Evolutionary conservation across 768 basidiomycete species (phyloP).

Genomic region (Gymnopilus dilepis): DNA sequence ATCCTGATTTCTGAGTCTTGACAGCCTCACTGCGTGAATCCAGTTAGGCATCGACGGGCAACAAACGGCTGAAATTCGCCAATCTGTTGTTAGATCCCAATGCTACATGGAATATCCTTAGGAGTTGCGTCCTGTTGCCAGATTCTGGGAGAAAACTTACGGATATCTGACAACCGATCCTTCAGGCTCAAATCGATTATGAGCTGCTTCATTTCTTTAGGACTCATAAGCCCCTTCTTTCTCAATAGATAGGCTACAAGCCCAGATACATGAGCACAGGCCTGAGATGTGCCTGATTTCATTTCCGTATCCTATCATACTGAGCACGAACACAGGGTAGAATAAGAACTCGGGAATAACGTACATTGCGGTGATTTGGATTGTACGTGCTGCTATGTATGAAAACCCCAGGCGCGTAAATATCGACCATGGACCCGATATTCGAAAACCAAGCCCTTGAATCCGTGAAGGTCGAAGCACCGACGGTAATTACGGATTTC

Average conservation of each 20-base stretch:
- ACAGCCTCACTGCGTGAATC: no score
- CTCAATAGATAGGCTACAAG: conserved; percentile 39
- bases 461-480: conserved; percentile 37
- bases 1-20: no score
- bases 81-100: background rate
- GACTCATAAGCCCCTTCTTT: conserved; percentile 33
- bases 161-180: conserved; percentile 31
- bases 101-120: background rate
- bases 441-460: conserved; percentile 38
- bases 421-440: conserved; percentile 38
- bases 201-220: conserved; percentile 29
- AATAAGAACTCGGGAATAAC: background rate
- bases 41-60: no score
- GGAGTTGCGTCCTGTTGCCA: no score
- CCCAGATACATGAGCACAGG: conserved; percentile 44
- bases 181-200: conserved; percentile 31
- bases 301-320: conserved; percentile 27
- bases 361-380: background rate
- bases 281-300: conserved; percentile 37
- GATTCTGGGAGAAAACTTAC: conserved; percentile 17
- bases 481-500: conserved; percentile 39
- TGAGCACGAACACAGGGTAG: background rate
- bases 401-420: conserved; percentile 41
- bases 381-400: conserved; percentile 32
- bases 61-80: background rate